Conservation (phyloP, 805 yeast species). For the Nakazawaea sp. region DNA sequence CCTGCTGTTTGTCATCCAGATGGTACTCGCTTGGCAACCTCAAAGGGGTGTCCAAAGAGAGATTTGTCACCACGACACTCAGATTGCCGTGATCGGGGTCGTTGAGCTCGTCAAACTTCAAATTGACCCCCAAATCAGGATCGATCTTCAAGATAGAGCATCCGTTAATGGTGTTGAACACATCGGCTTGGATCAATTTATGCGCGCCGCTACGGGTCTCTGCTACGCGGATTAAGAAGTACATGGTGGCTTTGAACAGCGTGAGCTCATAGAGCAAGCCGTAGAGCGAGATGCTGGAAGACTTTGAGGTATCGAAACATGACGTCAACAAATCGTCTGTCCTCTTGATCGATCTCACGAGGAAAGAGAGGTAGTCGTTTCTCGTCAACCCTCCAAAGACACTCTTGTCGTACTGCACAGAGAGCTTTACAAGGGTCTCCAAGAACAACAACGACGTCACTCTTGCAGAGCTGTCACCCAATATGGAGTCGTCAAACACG, state of each 20-base stretch:
- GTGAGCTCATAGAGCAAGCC: slow-evolving; percentile 66
- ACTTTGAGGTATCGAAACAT: slow-evolving; percentile 19
- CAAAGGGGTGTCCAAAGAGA: slow-evolving; percentile 48
- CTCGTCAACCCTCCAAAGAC: slow-evolving; percentile 55
- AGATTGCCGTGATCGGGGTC: slow-evolving; percentile 16
- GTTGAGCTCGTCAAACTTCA: slow-evolving; percentile 32
- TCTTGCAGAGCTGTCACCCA: slow-evolving; percentile 71
- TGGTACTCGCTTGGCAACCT: slow-evolving; percentile 18
- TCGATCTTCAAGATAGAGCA: slow-evolving; percentile 58
- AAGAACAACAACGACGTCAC: slow-evolving; percentile 71
- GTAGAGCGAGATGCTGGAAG: slow-evolving; percentile 35
- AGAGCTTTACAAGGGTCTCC: slow-evolving; percentile 33
- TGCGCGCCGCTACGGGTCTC: slow-evolving; percentile 74
- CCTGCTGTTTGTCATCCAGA: slow-evolving; percentile 15
- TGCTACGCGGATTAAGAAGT: slow-evolving; percentile 66
- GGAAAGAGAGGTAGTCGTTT: slow-evolving; percentile 56
- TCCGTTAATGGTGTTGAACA: slow-evolving; percentile 54
- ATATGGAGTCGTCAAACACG: slow-evolving; percentile 71
- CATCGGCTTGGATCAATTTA: slow-evolving; percentile 64
- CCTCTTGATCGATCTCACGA: slow-evolving; percentile 62
- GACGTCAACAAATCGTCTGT: slow-evolving; percentile 52
- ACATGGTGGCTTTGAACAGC: slow-evolving; percentile 64
- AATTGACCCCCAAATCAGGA: slow-evolving; percentile 69
- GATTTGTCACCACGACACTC: slow-evolving; percentile 32
- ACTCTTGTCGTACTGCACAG: slow-evolving; percentile 44